A percentile compares a stretch with the other conserved stretches of the same genome.
phyloP scores from a whole-genome alignment of 2,329 filamentous ascomycete genomes.

The Talaromyces funiculosus region DNA sequence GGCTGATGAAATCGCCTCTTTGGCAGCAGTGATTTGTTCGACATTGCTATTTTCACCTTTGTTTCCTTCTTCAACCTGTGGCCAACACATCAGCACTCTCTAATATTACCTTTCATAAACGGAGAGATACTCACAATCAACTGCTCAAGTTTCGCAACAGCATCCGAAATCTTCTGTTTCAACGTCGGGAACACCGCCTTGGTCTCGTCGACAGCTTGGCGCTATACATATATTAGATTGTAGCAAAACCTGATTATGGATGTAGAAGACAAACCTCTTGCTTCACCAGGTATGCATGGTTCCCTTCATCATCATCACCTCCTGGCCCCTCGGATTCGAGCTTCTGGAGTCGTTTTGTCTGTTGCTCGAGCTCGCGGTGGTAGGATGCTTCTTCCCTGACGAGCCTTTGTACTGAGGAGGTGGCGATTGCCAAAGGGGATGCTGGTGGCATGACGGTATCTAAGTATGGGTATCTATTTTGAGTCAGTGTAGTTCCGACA shows the following conservation, averaged over 20 bases:
- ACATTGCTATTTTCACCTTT: constrained; percentile 37
- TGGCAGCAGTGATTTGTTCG: constrained; percentile 37
- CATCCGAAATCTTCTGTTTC: constrained; percentile 63
- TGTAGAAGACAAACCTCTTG: constrained; percentile 64
- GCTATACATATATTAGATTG: constrained; percentile 44
- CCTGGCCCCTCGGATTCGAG: constrained; percentile 46
- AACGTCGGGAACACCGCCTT: constrained; percentile 73
- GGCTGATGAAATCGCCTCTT: constrained; percentile 37
- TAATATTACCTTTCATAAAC: background rate
- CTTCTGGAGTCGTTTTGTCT: constrained; percentile 62
- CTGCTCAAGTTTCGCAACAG: constrained; percentile 67
- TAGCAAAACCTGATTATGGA: background rate
- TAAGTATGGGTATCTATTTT: background rate
- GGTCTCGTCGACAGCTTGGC: constrained; percentile 78
- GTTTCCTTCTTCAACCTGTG: constrained; percentile 34
- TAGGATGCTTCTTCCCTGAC: constrained; percentile 91
- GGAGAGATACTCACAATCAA: constrained; percentile 59
- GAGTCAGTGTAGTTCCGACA: background rate
- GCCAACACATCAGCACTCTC: background rate
- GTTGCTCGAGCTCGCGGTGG: constrained; percentile 73
- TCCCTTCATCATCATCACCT: constrained; percentile 63
- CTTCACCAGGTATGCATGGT: constrained; percentile 71
- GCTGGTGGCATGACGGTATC: constrained; percentile 63
- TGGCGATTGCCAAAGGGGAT: constrained; percentile 70
- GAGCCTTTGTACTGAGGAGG: constrained; percentile 71